These are phyloP conservation scores for Fusarium dlaminii DNA, from an alignment of 2,329 filamentous ascomycete species.

Conservation along the genomic window DNA sequence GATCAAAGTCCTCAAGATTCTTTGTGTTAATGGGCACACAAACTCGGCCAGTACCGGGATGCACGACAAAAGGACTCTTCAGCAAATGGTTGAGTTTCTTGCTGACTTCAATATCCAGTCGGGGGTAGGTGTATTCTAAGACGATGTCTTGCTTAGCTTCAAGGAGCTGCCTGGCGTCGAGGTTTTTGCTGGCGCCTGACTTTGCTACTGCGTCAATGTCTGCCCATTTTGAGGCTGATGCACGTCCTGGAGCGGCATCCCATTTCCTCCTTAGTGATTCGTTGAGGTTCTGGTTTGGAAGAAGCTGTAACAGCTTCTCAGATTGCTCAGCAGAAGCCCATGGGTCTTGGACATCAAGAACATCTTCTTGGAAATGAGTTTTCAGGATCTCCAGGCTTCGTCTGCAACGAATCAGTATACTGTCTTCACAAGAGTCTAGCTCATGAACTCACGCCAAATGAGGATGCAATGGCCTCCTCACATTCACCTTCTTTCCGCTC, in stretches of 20 bases:
- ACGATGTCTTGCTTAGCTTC: slow-evolving; percentile 97
- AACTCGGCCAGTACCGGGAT: slow-evolving; percentile 91
- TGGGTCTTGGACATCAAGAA: slow-evolving; percentile 86
- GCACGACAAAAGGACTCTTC: slow-evolving; percentile 95
- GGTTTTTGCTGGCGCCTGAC: slow-evolving; percentile 73
- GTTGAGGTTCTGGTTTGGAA: slow-evolving; percentile 82
- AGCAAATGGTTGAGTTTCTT: slow-evolving; percentile 99
- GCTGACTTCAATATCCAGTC: slow-evolving; percentile 95
- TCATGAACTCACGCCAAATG: slow-evolving; percentile 73
- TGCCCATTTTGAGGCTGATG: slow-evolving; percentile 86
- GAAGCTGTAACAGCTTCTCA: slow-evolving; percentile 81
- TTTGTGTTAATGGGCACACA: slow-evolving; percentile 91
- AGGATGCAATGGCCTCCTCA: slow-evolving; percentile 86
- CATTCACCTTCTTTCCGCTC: slow-evolving; percentile 85
- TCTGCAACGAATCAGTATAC: slow-evolving; percentile 50
- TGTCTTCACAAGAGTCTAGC: neutral
- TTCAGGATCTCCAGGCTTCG: slow-evolving; percentile 88
- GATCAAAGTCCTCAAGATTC: slow-evolving; percentile 83
- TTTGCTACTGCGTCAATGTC: slow-evolving; percentile 91
- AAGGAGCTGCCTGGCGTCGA: slow-evolving; percentile 78
- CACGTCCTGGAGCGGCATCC: slow-evolving; percentile 81
- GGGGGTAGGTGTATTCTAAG: slow-evolving; percentile 96
- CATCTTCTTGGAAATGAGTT: slow-evolving; percentile 82
- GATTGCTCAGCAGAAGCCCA: slow-evolving; percentile 77
- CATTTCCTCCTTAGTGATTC: slow-evolving; percentile 89